These are phyloP conservation scores for Sclerotinia sclerotiorum DNA, from an alignment of 2,329 filamentous ascomycete species.

Conservation along the genomic window DNA sequence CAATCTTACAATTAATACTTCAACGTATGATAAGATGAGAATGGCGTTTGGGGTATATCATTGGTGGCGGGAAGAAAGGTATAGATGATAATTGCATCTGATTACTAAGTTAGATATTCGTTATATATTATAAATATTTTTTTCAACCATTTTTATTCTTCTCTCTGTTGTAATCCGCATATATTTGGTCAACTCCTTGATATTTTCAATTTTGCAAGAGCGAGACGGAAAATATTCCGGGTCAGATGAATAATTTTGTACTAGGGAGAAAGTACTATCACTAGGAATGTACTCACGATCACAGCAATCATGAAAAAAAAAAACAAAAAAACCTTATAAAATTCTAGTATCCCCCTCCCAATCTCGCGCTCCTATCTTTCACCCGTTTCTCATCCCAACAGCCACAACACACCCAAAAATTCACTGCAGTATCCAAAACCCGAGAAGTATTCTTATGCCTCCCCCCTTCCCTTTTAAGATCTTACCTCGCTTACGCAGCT, in stretches of 20 bases:
- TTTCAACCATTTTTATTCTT: constrained; percentile 5
- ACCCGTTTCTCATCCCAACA: background rate
- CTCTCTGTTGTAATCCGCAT: no score
- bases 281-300: background rate
- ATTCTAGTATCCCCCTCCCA: background rate
- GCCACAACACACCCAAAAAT: background rate
- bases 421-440: background rate
- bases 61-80: constrained; percentile 1
- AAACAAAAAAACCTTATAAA: no score
- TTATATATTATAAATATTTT: background rate
- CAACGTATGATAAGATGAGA: constrained; percentile 13
- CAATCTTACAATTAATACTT: constrained; percentile 8
- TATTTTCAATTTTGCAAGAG: background rate
- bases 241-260: background rate
- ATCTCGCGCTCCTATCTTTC: background rate
- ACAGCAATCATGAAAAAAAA: background rate
- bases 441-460: no score
- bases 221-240: background rate
- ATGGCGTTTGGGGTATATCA: constrained; percentile 9
- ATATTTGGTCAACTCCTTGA: no score
- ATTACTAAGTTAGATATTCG: background rate
- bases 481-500: no score
- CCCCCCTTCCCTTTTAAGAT: no score
- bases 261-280: background rate
- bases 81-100: constrained; percentile 5